These are phyloP conservation scores for Pythium folliculosum DNA, from an alignment of 352 stramenopile species.

Conservation along the genomic window DNA sequence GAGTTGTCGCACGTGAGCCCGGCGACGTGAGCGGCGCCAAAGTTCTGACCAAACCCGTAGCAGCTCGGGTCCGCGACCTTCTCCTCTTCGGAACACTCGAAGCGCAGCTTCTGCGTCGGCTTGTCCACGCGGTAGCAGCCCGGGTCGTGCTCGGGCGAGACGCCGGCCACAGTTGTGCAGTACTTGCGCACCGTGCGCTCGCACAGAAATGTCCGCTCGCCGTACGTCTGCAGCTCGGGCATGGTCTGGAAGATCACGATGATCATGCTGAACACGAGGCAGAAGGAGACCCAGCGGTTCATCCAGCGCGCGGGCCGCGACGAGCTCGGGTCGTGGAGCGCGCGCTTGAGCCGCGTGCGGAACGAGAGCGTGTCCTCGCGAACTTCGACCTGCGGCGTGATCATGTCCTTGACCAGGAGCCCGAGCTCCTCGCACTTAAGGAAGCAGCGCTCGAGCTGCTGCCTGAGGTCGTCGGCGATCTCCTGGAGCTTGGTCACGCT, in stretches of 20 bases:
- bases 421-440: conserved; percentile 61
- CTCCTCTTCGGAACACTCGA: conserved; percentile 44
- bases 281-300: conserved; percentile 60
- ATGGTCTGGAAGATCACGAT: conserved; percentile 81
- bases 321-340: conserved; percentile 47
- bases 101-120: conserved; percentile 40
- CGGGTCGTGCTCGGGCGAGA: conserved; percentile 47
- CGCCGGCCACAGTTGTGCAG: conserved; percentile 33
- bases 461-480: conserved; percentile 55
- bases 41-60: conserved; percentile 61
- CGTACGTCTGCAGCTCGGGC: conserved; percentile 75
- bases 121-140: conserved; percentile 58
- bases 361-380: conserved; percentile 36
- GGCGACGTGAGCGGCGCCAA: conserved; percentile 30
- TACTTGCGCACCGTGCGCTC: conserved; percentile 60
- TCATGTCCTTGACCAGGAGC: conserved; percentile 67
- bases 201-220: conserved; percentile 59
- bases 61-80: conserved; percentile 45
- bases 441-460: conserved; percentile 47
- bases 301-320: conserved; percentile 44
- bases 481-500: conserved; percentile 48
- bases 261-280: conserved; percentile 73
- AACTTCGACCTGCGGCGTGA: conserved; percentile 45
- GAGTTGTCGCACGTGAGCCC: conserved; percentile 55
- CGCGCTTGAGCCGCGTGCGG: conserved; percentile 37